Evolutionary conservation across 805 yeast genomes (phyloP).

Genomic region (Candida pseudoglaebosa): DNA sequence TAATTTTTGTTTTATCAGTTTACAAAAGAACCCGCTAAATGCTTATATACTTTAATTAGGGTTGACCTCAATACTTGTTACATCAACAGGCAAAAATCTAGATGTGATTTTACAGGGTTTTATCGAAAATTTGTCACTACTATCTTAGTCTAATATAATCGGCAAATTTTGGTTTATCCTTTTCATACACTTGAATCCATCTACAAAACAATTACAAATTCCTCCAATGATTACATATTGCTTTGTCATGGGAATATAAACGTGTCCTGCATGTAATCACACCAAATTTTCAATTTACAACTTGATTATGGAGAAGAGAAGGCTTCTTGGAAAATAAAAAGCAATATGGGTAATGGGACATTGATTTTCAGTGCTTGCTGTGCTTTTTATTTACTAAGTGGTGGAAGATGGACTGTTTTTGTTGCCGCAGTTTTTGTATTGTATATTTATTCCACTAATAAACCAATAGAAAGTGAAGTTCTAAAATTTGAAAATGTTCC

Average conservation of each 20-base stretch:
- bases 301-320: slow-evolving; percentile 1
- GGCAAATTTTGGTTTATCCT: too few species aligned
- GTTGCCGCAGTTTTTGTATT: slow-evolving; percentile 16
- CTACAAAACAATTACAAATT: not conserved
- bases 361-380: slow-evolving; percentile 20
- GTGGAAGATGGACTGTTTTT: slow-evolving; percentile 41
- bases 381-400: slow-evolving; percentile 30
- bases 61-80: too few species aligned
- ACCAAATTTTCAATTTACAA: slow-evolving; percentile 1
- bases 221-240: not conserved
- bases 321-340: not conserved
- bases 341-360: slow-evolving; percentile 7
- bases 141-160: too few species aligned
- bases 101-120: too few species aligned
- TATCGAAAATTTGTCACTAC: too few species aligned
- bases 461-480: not conserved
- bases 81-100: too few species aligned
- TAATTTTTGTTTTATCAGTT: too few species aligned
- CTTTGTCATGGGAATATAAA: not conserved
- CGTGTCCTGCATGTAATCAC: not conserved
- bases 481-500: slow-evolving; percentile 2
- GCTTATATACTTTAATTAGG: too few species aligned
- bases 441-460: slow-evolving; percentile 6
- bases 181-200: too few species aligned
- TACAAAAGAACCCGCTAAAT: too few species aligned